phyloP scores from a whole-genome alignment of 2,329 filamentous ascomycete genomes.

The Pseudogymnoascus sp. region DNA sequence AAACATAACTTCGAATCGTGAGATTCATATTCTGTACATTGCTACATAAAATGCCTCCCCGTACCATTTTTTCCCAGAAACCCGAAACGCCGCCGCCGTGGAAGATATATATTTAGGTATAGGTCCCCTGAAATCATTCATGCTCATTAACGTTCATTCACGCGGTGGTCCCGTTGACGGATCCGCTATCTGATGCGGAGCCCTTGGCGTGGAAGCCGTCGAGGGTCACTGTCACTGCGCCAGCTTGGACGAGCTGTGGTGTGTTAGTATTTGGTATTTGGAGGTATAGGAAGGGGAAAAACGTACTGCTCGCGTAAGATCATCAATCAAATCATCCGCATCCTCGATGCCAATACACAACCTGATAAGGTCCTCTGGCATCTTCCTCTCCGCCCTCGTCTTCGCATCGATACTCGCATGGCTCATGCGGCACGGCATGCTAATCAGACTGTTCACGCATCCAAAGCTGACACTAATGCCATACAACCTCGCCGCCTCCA shows the following conservation, averaged over 20 bases:
- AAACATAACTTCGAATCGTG: neutral
- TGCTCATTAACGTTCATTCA: neutral
- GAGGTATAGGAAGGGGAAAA: neutral
- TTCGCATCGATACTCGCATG: conserved; percentile 97
- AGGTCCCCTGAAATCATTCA: neutral
- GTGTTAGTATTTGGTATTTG: conserved; percentile 15
- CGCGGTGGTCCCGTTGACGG: neutral
- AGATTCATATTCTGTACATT: conserved; percentile 5
- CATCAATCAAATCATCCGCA: conserved; percentile 81
- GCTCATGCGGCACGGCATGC: conserved; percentile 99
- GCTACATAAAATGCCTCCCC: conserved; percentile 5
- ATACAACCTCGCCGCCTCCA: conserved; percentile 86
- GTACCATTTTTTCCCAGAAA: neutral
- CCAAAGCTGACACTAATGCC: conserved; percentile 96
- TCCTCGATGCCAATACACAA: conserved; percentile 97
- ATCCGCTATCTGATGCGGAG: conserved; percentile 1
- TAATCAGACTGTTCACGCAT: conserved; percentile 96
- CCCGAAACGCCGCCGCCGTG: conserved; percentile 1
- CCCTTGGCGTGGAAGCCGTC: conserved; percentile 65
- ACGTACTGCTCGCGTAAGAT: conserved; percentile 82
- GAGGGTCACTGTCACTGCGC: conserved; percentile 78
- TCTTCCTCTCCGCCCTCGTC: conserved; percentile 76
- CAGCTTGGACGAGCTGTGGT: conserved; percentile 76
- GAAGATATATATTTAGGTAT: conserved; percentile 4
- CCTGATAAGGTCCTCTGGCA: conserved; percentile 95